phyloP scores from a whole-genome alignment of 2,329 filamentous ascomycete species.

The Hypocreales sp. region DNA sequence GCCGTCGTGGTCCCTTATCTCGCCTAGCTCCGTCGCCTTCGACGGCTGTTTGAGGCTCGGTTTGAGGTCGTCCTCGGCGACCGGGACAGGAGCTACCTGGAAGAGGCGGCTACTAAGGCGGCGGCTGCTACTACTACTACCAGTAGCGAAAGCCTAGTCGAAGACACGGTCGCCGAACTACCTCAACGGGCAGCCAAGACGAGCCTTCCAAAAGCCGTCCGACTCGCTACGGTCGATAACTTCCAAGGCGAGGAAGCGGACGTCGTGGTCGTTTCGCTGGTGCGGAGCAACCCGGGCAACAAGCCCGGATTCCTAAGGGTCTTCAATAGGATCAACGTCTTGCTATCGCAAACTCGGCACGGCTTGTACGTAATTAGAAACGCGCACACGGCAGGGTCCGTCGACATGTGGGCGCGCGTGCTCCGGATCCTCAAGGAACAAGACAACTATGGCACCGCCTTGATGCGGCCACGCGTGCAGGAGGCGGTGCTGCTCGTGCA shows the following conservation, averaged over 20 bases:
- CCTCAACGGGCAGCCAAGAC: too few species aligned
- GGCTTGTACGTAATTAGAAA: conserved; percentile 62
- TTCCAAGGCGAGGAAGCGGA: conserved; percentile 68
- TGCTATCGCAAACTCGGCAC: conserved; percentile 50
- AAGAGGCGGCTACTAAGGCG: too few species aligned
- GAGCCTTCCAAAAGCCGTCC: conserved; percentile 29
- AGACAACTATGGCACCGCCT: conserved; percentile 28
- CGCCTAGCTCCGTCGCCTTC: conserved; percentile 39
- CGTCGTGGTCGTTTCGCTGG: conserved; percentile 53
- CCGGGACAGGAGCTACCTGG: too few species aligned
- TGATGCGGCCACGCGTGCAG: conserved; percentile 48
- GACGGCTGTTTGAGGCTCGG: conserved; percentile 22
- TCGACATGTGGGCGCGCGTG: conserved; percentile 50
- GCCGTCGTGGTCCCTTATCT: conserved; percentile 55
- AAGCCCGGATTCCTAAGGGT: conserved; percentile 52
- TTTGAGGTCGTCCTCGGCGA: conserved; percentile 52
- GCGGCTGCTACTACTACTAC: too few species aligned
- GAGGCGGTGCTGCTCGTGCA: conserved; percentile 32
- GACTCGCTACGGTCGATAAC: conserved; percentile 55
- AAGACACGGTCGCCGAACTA: too few species aligned
- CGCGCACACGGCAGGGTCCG: conserved; percentile 33
- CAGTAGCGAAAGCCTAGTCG: too few species aligned
- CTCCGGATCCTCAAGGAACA: conserved; percentile 30
- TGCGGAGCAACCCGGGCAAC: conserved; percentile 46
- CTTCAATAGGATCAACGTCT: conserved; percentile 53